Evolutionary conservation across 805 yeast species (phyloP), one percentile per base, ranked within the genome.

Genomic region (Saturnispora diversa): DNA sequence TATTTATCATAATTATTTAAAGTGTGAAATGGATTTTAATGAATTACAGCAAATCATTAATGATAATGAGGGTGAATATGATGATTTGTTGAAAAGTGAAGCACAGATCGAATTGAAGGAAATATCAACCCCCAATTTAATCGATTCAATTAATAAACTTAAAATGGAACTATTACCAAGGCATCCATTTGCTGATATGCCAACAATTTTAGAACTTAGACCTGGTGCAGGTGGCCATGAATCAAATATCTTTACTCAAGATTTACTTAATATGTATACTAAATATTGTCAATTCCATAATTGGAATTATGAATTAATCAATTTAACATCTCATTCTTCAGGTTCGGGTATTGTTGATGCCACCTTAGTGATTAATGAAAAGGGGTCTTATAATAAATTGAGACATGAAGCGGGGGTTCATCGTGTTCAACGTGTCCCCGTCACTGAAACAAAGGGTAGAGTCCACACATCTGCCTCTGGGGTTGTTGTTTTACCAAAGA

Each of bases 151-250:
- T 0, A 55, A 60, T 2, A 59, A 62, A 24, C 61, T 84, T n/a
- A 75, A 80, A 44, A 53, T 69, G 5, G 68, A 70, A 31, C 64
- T 92, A 5, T 60, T 90, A 17, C 96, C 97, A 2, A 75, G 84
- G 3, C 80, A 82, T 48, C 79, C 77, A 33, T 84, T 82, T 57
- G 72, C 80, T 3, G 92, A 84, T 34, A 76, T 74, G 46, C 77
- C 92, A 0, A 80, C 95, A 35, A 65, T 92, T 2, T 48, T 92
- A 15, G 98, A 92, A 58, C 62, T 92, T 11, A 69, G 97, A 43
- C 97, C 97, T 0, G 98, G 98, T 6, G 86, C 90, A 2, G 98
- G 98, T 12, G 98, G 98, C 3, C 74, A 79, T 5, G 98, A 92
- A 55, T 96, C 98, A 0, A 78, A 80, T 56, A 72, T 92, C 11